Conservation (phyloP, 805 yeast genomes). For the Sugiyamaella floridensis region DNA sequence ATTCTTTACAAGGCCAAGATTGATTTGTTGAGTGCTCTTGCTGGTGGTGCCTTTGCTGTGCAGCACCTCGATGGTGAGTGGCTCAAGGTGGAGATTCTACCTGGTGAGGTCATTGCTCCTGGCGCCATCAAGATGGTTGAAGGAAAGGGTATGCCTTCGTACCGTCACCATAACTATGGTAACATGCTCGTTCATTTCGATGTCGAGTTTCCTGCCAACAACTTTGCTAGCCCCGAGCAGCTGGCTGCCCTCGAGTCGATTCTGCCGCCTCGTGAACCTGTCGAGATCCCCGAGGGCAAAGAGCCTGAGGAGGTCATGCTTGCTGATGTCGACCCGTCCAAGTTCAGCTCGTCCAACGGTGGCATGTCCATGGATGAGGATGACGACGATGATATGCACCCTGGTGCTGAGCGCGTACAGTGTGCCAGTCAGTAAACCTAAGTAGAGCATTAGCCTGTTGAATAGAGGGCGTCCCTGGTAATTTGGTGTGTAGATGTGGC, state of each 20-base stretch:
- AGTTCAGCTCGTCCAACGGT: slow-evolving; percentile 38
- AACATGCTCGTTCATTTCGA: slow-evolving; percentile 79
- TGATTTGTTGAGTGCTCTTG: slow-evolving; percentile 88
- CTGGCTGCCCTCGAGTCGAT: slow-evolving; percentile 65
- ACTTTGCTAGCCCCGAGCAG: slow-evolving; percentile 64
- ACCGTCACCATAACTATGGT: slow-evolving; percentile 82
- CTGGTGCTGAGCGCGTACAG: slow-evolving; percentile 71
- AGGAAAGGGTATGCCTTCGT: slow-evolving; percentile 96
- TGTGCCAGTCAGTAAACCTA: slow-evolving; percentile 81
- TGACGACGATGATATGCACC: slow-evolving; percentile 42
- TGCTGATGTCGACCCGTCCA: slow-evolving; percentile 58
- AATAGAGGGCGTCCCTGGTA: neutral
- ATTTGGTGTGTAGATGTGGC: neutral
- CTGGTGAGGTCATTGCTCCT: slow-evolving; percentile 92
- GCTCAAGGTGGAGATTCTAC: slow-evolving; percentile 71
- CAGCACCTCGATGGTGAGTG: slow-evolving; percentile 90
- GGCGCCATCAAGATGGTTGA: slow-evolving; percentile 74
- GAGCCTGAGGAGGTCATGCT: slow-evolving; percentile 76
- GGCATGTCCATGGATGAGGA: slow-evolving; percentile 42
- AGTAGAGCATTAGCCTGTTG: neutral
- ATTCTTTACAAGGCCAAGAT: slow-evolving; percentile 77
- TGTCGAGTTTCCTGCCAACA: slow-evolving; percentile 76
- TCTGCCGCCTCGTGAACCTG: slow-evolving; percentile 67
- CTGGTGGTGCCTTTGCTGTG: slow-evolving; percentile 88
- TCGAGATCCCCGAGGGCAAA: slow-evolving; percentile 58